Percentiles rank a stretch among this genome's conserved stretches.
Evolutionary conservation across 306 rosid species (phyloP).

Genomic region (Prunus mira): DNA sequence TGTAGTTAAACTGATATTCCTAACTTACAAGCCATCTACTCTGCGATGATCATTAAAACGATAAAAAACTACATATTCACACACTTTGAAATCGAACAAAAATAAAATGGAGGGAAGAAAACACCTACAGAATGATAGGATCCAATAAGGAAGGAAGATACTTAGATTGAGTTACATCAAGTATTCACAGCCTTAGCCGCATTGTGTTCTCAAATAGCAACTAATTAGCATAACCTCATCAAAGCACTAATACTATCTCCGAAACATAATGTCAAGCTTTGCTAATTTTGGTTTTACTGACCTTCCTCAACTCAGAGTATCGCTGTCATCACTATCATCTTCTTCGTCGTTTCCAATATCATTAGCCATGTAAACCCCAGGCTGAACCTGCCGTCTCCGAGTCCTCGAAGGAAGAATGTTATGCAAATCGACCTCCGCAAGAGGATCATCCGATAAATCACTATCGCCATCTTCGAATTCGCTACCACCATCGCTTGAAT

Average conservation of each 20-base stretch:
- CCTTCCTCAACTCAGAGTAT: slow-evolving; percentile 48
- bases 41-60: not conserved
- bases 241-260: not conserved
- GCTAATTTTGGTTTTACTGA: slow-evolving; percentile 35
- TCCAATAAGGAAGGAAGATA: not conserved
- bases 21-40: not conserved
- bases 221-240: not conserved
- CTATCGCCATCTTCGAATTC: slow-evolving; percentile 53
- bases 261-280: not conserved
- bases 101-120: not conserved
- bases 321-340: slow-evolving; percentile 54
- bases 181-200: slow-evolving; percentile 1
- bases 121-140: not conserved
- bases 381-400: slow-evolving; percentile 54
- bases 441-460: slow-evolving; percentile 80
- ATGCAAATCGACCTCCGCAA: slow-evolving; percentile 87
- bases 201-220: not conserved
- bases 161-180: slow-evolving; percentile 1
- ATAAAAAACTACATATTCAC: not conserved
- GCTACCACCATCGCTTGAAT: slow-evolving; percentile 50
- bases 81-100: not conserved
- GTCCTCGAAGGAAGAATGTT: slow-evolving; percentile 94
- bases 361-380: slow-evolving; percentile 61
- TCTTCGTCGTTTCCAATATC: slow-evolving; percentile 31
- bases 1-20: not conserved